These are phyloP conservation scores for Rutstroemia sp. DNA, from an alignment of 2,329 filamentous ascomycete species.

Conservation along the genomic window DNA sequence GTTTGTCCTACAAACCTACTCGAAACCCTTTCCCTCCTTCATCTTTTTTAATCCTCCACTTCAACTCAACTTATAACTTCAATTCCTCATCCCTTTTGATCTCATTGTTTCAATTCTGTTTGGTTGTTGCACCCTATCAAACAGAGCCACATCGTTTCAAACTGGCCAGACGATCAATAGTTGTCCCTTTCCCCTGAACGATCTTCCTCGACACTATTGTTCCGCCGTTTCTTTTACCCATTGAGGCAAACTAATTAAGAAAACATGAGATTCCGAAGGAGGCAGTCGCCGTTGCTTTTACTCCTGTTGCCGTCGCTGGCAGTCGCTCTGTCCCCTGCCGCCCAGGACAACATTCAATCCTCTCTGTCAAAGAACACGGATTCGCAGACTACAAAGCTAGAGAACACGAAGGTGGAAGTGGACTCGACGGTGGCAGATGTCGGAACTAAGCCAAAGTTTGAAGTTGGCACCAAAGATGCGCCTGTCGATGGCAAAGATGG, in stretches of 20 bases:
- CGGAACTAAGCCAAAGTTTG: constrained; percentile 25
- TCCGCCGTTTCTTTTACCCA: background rate
- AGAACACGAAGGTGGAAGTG: constrained; percentile 7
- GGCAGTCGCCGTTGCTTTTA: constrained; percentile 48
- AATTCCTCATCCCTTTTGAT: too few relatives aligned
- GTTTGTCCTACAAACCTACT: too few relatives aligned
- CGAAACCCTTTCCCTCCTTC: too few relatives aligned
- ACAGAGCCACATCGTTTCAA: too few relatives aligned
- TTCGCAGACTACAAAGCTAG: constrained; percentile 15
- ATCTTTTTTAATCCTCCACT: too few relatives aligned
- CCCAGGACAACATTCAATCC: constrained; percentile 19
- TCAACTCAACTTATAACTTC: too few relatives aligned
- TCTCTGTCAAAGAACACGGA: constrained; percentile 19
- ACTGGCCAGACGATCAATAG: too few relatives aligned
- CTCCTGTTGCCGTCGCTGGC: constrained; percentile 53
- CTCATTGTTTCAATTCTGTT: too few relatives aligned
- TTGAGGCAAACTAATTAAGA: background rate
- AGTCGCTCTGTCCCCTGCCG: constrained; percentile 31
- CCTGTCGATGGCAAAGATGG: constrained; percentile 91
- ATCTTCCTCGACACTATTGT: background rate
- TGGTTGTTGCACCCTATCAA: too few relatives aligned
- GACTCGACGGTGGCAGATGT: constrained; percentile 19
- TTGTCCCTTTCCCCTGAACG: background rate
- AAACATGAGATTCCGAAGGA: constrained; percentile 52
- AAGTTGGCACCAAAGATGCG: constrained; percentile 62